phyloP scores from a whole-genome alignment of 1,139 yeast species.

The Entelexis sorbosivorans region DNA sequence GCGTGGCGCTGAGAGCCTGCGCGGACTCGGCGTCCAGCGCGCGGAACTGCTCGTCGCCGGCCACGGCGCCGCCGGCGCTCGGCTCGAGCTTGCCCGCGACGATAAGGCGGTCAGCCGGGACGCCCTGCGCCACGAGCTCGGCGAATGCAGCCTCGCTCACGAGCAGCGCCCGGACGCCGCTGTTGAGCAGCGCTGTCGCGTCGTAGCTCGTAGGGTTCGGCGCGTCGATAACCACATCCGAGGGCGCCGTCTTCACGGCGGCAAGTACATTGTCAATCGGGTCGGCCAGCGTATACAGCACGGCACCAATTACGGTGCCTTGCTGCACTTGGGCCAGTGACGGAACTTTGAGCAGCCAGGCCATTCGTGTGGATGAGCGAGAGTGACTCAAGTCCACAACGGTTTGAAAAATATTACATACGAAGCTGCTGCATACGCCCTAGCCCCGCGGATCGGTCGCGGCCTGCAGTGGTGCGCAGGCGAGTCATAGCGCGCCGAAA shows the following conservation, averaged over 20 bases:
- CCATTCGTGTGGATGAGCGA: conserved; percentile 7
- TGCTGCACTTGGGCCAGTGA: conserved; percentile 1
- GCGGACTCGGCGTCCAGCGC: conserved; percentile 5
- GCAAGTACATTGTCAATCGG: conserved; percentile 6
- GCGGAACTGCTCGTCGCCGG: neutral
- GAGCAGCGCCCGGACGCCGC: conserved; percentile 50
- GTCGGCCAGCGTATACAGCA: conserved; percentile 7
- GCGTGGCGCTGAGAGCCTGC: conserved; percentile 1
- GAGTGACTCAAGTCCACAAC: neutral
- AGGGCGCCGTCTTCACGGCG: conserved; percentile 6
- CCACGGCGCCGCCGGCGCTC: conserved; percentile 9
- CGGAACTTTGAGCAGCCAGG: conserved; percentile 11
- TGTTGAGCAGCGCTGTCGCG: conserved; percentile 49
- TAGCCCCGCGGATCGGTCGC: too few species aligned
- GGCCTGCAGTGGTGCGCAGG: too few species aligned
- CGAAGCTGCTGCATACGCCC: too few species aligned
- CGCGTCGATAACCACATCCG: conserved; percentile 4
- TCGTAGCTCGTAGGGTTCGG: conserved; percentile 33
- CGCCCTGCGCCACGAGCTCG: conserved; percentile 39
- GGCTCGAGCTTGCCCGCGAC: conserved; percentile 27
- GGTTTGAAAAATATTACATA: conserved; percentile 1
- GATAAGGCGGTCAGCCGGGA: conserved; percentile 52
- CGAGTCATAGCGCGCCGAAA: too few species aligned
- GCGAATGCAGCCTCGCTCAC: conserved; percentile 30
- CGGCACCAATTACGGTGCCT: conserved; percentile 16